These are phyloP conservation scores for Ramichloridium luteum DNA, from an alignment of 2,329 filamentous ascomycete genomes.

Conservation along the genomic window DNA sequence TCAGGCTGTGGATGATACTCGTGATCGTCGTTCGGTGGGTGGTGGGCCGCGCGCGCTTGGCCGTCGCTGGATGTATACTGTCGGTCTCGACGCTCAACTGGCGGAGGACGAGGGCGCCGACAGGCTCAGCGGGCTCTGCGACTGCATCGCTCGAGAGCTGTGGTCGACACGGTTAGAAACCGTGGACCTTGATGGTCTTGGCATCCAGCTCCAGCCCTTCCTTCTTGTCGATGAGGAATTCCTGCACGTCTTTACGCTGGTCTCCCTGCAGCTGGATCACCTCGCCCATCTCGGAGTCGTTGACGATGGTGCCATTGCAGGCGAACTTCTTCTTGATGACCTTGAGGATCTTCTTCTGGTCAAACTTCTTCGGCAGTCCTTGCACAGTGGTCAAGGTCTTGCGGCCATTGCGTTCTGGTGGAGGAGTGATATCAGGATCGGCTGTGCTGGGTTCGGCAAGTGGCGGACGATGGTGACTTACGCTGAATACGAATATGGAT, in stretches of 20 bases:
- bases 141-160: no score
- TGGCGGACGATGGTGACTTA: slow-evolving; percentile 54
- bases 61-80: no score
- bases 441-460: slow-evolving; percentile 1
- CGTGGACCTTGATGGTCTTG: slow-evolving; percentile 85
- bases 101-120: no score
- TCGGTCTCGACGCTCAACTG: no score
- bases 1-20: no score
- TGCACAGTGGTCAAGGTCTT: slow-evolving; percentile 99
- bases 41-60: no score
- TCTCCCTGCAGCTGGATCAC: slow-evolving; percentile 99
- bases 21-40: no score
- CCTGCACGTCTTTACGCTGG: slow-evolving; percentile 96
- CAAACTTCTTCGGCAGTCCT: slow-evolving; percentile 96
- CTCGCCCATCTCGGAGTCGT: slow-evolving; percentile 92
- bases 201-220: slow-evolving; percentile 85
- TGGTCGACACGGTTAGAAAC: slow-evolving; percentile 21
- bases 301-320: slow-evolving; percentile 99
- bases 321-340: slow-evolving; percentile 99
- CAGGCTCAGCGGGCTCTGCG: no score
- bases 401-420: slow-evolving; percentile 96
- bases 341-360: slow-evolving; percentile 99
- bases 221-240: slow-evolving; percentile 94
- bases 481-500: slow-evolving; percentile 99
- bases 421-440: slow-evolving; percentile 22